Evolutionary conservation across 1,139 yeast genomes (phyloP), one percentile per base, ranked within the genome.

Genomic region (Taphrina sp.): DNA sequence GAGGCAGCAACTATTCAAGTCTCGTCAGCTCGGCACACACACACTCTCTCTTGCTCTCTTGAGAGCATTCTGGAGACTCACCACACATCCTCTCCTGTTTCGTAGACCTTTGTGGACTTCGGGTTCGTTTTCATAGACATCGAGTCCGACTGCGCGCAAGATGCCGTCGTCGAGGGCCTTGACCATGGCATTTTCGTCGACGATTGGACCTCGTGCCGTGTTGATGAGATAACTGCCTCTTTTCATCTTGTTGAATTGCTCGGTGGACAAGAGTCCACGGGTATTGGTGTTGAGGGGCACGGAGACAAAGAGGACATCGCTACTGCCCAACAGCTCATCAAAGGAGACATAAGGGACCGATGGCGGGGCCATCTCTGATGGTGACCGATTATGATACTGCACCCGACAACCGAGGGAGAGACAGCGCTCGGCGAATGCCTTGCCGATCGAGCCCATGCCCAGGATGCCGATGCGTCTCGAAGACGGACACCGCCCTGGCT

Each of bases 391-490:
- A 67, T 81, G 74, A 69, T 84, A 84, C 47, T 78, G 69, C 62
- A 81, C 74, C 56, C 71, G 72, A 65, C 82, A 83, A 1, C 85
- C 87, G 66, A 84, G 82, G n/a, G 85, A 85, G 62, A 69, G 67
- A 59, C 82, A 72, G 63, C 87, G 76, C 61, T 78, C 77, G 43
- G 84, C 75, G 59, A 83, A 78, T 5, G 54, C 54, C 56, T 82
- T 75, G 37, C 92, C 92, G 67, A 84, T 84, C 29, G 88, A 88
- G 31, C 92, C 92, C 75, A 84, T 73, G 1, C 92, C 92, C 52
- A 83, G 69, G 38, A 84, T 78, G 29, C 90, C 90, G 33, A 83
- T 24, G 31, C 29, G 34, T 39, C 37, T 20, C 76, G 70, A 61
- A 84, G 68, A 45, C 72, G 71, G 52, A 75, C 69, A 57, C 76